A percentile compares a stretch with the other conserved stretches of the same genome.
phyloP scores from a whole-genome alignment of 495 filamentous ascomycete genomes.

The Cudoniella acicularis region DNA sequence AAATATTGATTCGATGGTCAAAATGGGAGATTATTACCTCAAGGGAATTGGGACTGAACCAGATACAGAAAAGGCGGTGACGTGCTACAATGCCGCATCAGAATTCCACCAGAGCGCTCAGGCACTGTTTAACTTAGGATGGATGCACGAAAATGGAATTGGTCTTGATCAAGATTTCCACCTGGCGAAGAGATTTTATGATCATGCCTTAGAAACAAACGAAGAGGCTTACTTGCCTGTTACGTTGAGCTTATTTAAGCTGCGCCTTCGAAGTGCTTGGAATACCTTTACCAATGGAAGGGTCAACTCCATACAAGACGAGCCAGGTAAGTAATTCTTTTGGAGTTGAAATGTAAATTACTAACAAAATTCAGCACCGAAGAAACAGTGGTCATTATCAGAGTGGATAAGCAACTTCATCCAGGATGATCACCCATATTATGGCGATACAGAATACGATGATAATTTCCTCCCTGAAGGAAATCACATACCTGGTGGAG shows the following conservation, averaged over 20 bases:
- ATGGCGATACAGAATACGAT: constrained; percentile 55
- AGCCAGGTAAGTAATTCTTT: constrained; percentile 60
- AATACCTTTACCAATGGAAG: constrained; percentile 86
- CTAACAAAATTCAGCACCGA: constrained; percentile 45
- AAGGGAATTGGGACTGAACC: constrained; percentile 66
- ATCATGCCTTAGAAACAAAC: constrained; percentile 86
- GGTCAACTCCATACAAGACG: constrained; percentile 85
- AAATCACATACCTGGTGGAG: constrained; percentile 50
- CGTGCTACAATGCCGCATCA: constrained; percentile 87
- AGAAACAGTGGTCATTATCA: constrained; percentile 67
- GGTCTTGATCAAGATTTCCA: constrained; percentile 95
- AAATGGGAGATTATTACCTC: constrained; percentile 98
- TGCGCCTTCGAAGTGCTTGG: constrained; percentile 83
- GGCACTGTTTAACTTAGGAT: constrained; percentile 94
- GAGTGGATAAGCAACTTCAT: constrained; percentile 87
- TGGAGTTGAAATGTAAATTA: constrained; percentile 4
- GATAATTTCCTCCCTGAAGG: constrained; percentile 48
- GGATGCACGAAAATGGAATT: constrained; percentile 99
- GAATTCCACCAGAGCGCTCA: constrained; percentile 89
- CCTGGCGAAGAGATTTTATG: constrained; percentile 94
- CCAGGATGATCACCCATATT: constrained; percentile 63
- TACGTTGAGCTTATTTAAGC: constrained; percentile 79
- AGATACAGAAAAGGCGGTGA: constrained; percentile 84
- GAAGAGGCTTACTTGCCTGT: constrained; percentile 94
- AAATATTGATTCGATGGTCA: constrained; percentile 91